Evolutionary conservation across 1,284 basidiomycete genomes (phyloP).

Genomic region (Trichosporon sp.): DNA sequence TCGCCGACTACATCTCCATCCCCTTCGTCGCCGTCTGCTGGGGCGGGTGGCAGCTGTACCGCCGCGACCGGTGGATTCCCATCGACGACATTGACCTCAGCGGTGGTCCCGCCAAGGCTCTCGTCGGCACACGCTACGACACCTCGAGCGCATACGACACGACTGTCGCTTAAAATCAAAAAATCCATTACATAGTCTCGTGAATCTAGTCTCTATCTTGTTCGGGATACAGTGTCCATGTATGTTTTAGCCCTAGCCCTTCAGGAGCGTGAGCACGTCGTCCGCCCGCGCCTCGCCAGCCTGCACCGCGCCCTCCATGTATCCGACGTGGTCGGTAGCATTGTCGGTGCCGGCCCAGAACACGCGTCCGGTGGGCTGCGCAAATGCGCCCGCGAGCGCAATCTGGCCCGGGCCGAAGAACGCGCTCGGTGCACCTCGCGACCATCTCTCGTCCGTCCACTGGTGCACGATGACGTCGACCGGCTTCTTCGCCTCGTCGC

Average conservation of each 20-base stretch:
- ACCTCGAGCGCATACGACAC: neutral
- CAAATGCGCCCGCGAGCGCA: neutral
- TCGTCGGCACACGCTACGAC: slow-evolving; percentile 28
- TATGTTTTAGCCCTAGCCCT: neutral
- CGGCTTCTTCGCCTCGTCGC: slow-evolving; percentile 14
- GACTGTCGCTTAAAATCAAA: neutral
- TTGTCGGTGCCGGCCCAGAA: slow-evolving; percentile 30
- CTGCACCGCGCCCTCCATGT: slow-evolving; percentile 33
- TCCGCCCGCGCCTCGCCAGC: slow-evolving; percentile 15
- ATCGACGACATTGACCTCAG: slow-evolving; percentile 30
- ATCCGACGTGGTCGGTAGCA: slow-evolving; percentile 23
- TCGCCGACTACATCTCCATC: slow-evolving; percentile 25
- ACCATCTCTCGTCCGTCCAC: slow-evolving; percentile 25
- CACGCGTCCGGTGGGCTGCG: slow-evolving; percentile 18
- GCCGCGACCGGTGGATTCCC: slow-evolving; percentile 18
- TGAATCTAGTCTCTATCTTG: neutral
- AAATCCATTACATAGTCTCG: neutral
- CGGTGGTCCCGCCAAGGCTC: slow-evolving; percentile 25
- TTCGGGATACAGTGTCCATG: neutral
- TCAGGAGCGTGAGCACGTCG: slow-evolving; percentile 12
- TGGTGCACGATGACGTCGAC: slow-evolving; percentile 16
- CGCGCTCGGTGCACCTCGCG: slow-evolving; percentile 11
- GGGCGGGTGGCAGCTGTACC: slow-evolving; percentile 19
- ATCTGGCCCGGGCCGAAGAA: slow-evolving; percentile 21
- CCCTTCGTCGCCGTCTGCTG: slow-evolving; percentile 22